These are phyloP conservation scores for Lichenothelia convexa DNA, from an alignment of 495 filamentous ascomycete genomes.

Conservation along the genomic window DNA sequence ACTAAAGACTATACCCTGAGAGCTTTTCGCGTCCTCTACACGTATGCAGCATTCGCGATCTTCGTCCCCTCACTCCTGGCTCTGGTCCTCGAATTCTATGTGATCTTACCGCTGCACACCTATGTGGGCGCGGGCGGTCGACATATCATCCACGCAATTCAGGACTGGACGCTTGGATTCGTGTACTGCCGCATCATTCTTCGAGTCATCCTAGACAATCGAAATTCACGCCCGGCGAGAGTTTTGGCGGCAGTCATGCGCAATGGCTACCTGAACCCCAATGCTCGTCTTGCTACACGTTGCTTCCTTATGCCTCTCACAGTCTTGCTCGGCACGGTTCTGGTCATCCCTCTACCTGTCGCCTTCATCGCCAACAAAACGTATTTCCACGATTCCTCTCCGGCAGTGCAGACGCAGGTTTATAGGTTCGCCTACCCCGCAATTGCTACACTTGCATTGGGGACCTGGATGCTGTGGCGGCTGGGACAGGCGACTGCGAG, in stretches of 20 bases:
- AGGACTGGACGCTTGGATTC: conserved; percentile 85
- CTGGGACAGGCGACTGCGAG: conserved; percentile 31
- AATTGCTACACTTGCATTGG: conserved; percentile 26
- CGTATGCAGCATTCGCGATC: conserved; percentile 49
- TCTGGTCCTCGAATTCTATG: conserved; percentile 67
- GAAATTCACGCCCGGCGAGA: conserved; percentile 47
- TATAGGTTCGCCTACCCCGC: conserved; percentile 22
- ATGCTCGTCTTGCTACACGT: conserved; percentile 58
- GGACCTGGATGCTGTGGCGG: conserved; percentile 26
- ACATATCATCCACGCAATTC: conserved; percentile 74
- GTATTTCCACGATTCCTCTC: neutral
- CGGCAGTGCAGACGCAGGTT: conserved; percentile 5
- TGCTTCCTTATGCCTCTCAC: conserved; percentile 60
- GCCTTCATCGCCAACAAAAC: conserved; percentile 27
- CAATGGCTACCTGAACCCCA: conserved; percentile 65
- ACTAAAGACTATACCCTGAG: conserved; percentile 1
- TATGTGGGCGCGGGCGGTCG: conserved; percentile 33
- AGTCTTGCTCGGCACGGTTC: conserved; percentile 36
- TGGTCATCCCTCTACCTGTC: conserved; percentile 37
- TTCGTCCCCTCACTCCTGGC: conserved; percentile 73
- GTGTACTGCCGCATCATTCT: conserved; percentile 78
- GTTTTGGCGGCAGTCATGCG: conserved; percentile 59
- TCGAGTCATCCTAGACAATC: conserved; percentile 45
- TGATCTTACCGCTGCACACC: conserved; percentile 77
- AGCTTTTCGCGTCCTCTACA: conserved; percentile 40